Evolutionary conservation across 1,284 basidiomycete genomes (phyloP).

Genomic region (Bondarzewia mesenterica): DNA sequence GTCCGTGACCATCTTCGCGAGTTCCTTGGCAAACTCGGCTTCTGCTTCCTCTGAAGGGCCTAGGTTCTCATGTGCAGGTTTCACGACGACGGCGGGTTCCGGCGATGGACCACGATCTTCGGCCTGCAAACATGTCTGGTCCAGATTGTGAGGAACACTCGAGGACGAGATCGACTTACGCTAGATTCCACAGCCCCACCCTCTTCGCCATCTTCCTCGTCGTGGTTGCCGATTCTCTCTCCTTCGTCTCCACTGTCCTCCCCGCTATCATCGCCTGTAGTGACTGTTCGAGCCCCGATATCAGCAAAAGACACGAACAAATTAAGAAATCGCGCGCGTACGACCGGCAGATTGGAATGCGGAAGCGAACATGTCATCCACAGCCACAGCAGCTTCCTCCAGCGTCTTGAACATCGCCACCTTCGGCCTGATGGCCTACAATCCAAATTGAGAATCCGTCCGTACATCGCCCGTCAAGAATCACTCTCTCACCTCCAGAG

Average conservation of each 20-base stretch:
- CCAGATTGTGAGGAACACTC: neutral
- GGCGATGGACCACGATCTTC: conserved; percentile 68
- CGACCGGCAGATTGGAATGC: conserved; percentile 54
- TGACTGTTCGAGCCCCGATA: conserved; percentile 29
- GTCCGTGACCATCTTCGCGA: conserved; percentile 92
- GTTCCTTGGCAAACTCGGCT: conserved; percentile 90
- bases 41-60: conserved; percentile 84
- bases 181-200: conserved; percentile 36
- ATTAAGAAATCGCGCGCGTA: conserved; percentile 21
- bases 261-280: conserved; percentile 64
- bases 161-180: conserved; percentile 28
- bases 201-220: conserved; percentile 50
- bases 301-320: conserved; percentile 7
- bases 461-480: conserved; percentile 2
- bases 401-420: conserved; percentile 60
- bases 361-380: conserved; percentile 81
- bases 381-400: conserved; percentile 78
- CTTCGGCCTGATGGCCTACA: conserved; percentile 75
- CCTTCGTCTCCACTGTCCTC: conserved; percentile 42
- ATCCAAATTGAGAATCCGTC: conserved; percentile 7
- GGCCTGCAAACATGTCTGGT: conserved; percentile 27
- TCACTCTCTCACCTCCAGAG: conserved; percentile 75
- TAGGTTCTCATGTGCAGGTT: conserved; percentile 57
- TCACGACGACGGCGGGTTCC: conserved; percentile 60
- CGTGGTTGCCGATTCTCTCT: conserved; percentile 43